Evolutionary conservation across 257 asterid species (phyloP), one percentile per base, ranked within the genome.

Genomic region (Euphrasia confusa): DNA sequence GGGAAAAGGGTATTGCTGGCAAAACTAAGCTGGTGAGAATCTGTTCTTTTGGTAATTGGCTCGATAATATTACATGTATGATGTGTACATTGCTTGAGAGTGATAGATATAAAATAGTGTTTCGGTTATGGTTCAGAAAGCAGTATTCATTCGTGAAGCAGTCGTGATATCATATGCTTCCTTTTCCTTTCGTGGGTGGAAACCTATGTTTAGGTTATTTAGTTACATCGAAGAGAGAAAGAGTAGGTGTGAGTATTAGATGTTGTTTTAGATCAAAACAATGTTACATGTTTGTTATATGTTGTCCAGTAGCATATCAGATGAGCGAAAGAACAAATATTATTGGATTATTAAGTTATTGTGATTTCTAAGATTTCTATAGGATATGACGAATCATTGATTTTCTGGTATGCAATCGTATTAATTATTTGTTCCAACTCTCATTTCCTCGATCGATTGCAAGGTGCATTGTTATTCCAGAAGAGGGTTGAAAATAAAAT

Each of bases 1-100:
- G n/a, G n/a, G n/a, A n/a, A n/a, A n/a, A n/a, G n/a, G n/a, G n/a
- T n/a, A n/a, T n/a, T n/a, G n/a, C n/a, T n/a, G n/a, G n/a, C n/a
- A n/a, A n/a, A n/a, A n/a, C n/a, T n/a, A n/a, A n/a, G n/a, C n/a
- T n/a, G n/a, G n/a, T n/a, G n/a, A n/a, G n/a, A n/a, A n/a, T n/a
- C n/a, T n/a, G n/a, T n/a, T n/a, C n/a, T n/a, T n/a, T n/a, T n/a
- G n/a, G n/a, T n/a, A n/a, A n/a, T n/a, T n/a, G n/a, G n/a, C n/a
- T n/a, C n/a, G n/a, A n/a, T n/a, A 7, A 37, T 37, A 3, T 13
- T 12, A 50, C 72, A 58, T 71, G 75, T 63, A 67, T 71, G 37
- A 50, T 53, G 62, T 77, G 72, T 74, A 76, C 78, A 65, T 67
- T 70, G 75, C 63, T 59, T 61, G 70, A 74, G 72, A 59, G 74